Base-by-base conservation (phyloP, 169 alveolate species). In the Plasmodium gaboni region DNA sequence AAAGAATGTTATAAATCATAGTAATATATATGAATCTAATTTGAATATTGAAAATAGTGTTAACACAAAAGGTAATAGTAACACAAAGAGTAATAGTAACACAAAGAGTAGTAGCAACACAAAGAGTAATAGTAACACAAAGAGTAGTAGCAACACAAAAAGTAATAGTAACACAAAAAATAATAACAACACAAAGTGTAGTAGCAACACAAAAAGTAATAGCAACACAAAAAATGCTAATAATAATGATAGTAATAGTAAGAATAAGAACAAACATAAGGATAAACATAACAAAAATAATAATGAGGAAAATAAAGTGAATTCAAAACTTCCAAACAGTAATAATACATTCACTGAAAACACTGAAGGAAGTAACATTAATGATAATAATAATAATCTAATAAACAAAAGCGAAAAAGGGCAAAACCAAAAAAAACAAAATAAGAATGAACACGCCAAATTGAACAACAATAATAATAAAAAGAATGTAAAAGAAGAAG, bases 51-150 rank as follows among this genome's bases (percentile, higher is more conserved):
- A 19, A 38, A 9, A 38, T 38, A 38, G 46, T 38, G 5, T 1
- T 26, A 26, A 69, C n/a, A 50, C 15, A 26, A 2, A n/a, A 1
- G 32, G 8, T 26, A 69, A 7, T 22, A 69, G 38, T 42, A 69
- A 26, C 13, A 9, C n/a, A 17, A 69, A 12, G 7, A 44, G 32
- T 17, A 46, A 69, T 69, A 28, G 38, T 44, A 24, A 26, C 2
- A 26, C 13, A 17, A 71, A 51, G 13, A 71, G 15, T 17, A 28
- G 10, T 28, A 32, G 85, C 17, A 71, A 53, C n/a, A n/a, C 26
- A 12, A 71, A 68, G 19, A 17, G 15, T 42, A 50, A 71, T 32
- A 71, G 85, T 17, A 71, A 65, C 2, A 71, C 50, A 15, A 71
- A 53, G 26, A 71, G 55, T 8, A 71, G 9, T 61, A 71, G 85